Evolutionary conservation across 441 rosid genomes (phyloP).

Genomic region (Euphorbia schlechtendalii): DNA sequence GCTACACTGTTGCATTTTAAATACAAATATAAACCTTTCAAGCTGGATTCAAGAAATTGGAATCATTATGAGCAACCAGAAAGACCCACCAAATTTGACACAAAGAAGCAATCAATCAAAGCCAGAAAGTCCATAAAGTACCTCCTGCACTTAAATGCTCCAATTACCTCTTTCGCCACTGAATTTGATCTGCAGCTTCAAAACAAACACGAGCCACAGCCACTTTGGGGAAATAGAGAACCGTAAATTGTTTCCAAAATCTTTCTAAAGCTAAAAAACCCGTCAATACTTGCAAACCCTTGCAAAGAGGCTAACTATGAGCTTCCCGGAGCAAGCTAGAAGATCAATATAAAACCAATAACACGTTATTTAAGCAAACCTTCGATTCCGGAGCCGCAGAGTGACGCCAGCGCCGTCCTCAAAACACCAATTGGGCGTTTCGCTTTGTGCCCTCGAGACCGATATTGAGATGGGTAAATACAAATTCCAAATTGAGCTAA

Average conservation of each 20-base stretch:
- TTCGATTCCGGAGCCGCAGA: background rate
- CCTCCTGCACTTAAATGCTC: background rate
- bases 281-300: background rate
- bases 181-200: background rate
- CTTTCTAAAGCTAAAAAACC: background rate
- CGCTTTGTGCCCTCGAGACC: background rate
- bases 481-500: background rate
- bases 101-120: background rate
- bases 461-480: background rate
- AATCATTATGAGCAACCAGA: no score
- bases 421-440: background rate
- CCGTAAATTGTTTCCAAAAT: background rate
- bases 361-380: background rate
- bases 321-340: background rate
- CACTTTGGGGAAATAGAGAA: background rate
- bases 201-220: background rate
- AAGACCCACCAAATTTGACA: background rate
- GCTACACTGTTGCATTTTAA: background rate
- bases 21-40: background rate
- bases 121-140: conserved; percentile 1
- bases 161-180: background rate
- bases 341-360: background rate
- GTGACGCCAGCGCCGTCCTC: background rate
- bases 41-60: background rate
- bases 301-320: background rate